Conservation (phyloP, 257 asterid species). For the Salvia hispanica region DNA sequence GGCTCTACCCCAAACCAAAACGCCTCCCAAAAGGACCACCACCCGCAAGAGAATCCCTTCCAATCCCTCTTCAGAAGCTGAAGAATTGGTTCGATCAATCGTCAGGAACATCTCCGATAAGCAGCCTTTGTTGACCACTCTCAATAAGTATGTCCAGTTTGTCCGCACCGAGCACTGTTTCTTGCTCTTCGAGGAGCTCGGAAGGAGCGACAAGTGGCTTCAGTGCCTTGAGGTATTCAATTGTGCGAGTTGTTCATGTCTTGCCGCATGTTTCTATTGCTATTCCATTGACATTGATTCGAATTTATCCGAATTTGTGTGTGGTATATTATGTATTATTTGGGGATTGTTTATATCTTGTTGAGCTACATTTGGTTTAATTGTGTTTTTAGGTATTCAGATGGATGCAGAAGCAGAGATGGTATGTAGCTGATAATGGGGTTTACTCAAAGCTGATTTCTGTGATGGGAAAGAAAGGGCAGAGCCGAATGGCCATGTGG, state of each 20-base stretch:
- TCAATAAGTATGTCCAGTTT: constrained; percentile 68
- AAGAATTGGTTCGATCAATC: constrained; percentile 63
- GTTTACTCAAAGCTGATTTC: constrained; percentile 93
- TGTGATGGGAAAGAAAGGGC: constrained; percentile 95
- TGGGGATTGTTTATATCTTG: neutral
- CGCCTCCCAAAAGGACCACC: constrained; percentile 35
- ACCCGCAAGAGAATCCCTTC: constrained; percentile 22
- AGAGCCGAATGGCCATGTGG: constrained; percentile 97
- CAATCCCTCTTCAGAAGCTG: constrained; percentile 51
- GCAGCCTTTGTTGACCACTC: constrained; percentile 57
- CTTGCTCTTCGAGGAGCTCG: constrained; percentile 89
- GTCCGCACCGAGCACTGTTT: constrained; percentile 89
- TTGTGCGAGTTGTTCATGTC: too few species aligned
- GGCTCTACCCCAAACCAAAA: constrained; percentile 42
- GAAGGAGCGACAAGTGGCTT: constrained; percentile 76
- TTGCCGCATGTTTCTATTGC: too few species aligned
- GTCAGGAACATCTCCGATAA: constrained; percentile 60
- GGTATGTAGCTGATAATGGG: constrained; percentile 95
- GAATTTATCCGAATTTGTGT: too few species aligned
- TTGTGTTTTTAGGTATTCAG: constrained; percentile 67
- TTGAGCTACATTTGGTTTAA: constrained; percentile 29
- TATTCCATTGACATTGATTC: too few species aligned
- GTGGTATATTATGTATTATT: neutral
- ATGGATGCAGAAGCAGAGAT: constrained; percentile 98
- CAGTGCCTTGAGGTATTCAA: constrained; percentile 91